Conservation (phyloP, 257 asterid species). For the Echites panduratus region DNA sequence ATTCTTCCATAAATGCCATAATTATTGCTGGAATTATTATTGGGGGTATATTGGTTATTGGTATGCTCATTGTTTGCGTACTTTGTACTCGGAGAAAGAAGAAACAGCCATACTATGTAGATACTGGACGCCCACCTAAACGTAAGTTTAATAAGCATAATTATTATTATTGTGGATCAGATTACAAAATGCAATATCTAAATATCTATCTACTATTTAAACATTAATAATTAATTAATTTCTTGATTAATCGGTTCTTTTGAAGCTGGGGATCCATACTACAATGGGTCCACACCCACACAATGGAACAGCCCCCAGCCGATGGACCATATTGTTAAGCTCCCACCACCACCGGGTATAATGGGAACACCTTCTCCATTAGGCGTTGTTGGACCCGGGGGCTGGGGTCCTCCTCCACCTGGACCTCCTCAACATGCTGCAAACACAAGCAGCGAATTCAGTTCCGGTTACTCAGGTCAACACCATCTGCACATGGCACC, state of each 20-base stretch:
- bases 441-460: constrained; percentile 36
- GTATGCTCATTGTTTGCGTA: constrained; percentile 19
- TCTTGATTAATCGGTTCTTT: not conserved
- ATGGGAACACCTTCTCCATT: constrained; percentile 22
- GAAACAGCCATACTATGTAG: constrained; percentile 26
- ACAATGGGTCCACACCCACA: constrained; percentile 15
- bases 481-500: constrained; percentile 24
- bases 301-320: constrained; percentile 21
- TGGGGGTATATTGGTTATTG: constrained; percentile 25
- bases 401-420: constrained; percentile 28
- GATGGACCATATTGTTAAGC: constrained; percentile 26
- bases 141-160: constrained; percentile 8
- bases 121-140: constrained; percentile 24
- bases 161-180: no score
- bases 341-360: constrained; percentile 24
- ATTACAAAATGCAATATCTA: no score
- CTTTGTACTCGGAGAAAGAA: constrained; percentile 30
- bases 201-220: no score
- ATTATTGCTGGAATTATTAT: constrained; percentile 24
- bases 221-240: no score
- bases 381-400: constrained; percentile 8
- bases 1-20: constrained; percentile 5
- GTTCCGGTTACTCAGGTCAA: constrained; percentile 31
- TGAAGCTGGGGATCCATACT: constrained; percentile 21
- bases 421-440: constrained; percentile 13